These are phyloP conservation scores for Trypanosomatidae sp. DNA, from an alignment of 208 protist genomes.

Conservation along the genomic window DNA sequence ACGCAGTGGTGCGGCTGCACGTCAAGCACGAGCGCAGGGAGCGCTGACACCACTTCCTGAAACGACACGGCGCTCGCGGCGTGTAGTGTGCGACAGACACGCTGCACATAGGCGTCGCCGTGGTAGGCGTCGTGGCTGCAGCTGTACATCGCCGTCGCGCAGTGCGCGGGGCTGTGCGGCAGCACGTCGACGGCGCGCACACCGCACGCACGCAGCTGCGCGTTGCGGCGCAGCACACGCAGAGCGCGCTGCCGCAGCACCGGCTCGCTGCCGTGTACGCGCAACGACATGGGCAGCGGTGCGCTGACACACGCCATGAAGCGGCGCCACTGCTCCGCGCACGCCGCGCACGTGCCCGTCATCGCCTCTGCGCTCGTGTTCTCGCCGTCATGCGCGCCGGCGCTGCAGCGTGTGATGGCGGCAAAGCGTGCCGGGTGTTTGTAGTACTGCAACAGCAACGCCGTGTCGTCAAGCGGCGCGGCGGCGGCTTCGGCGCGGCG, in stretches of 20 bases:
- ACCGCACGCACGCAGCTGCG: slow-evolving; percentile 15
- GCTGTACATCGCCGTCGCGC: slow-evolving; percentile 44
- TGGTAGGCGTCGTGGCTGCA: slow-evolving; percentile 77
- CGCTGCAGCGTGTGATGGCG: slow-evolving; percentile 24
- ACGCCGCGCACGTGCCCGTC: no score
- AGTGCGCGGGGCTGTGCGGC: no score
- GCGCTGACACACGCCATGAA: slow-evolving; percentile 39
- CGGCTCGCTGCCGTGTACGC: slow-evolving; percentile 63
- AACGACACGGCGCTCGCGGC: slow-evolving; percentile 73
- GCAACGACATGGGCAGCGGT: slow-evolving; percentile 79
- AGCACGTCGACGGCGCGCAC: slow-evolving; percentile 19
- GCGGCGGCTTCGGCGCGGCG: slow-evolving; percentile 18
- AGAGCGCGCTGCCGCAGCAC: slow-evolving; percentile 18
- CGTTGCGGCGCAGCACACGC: slow-evolving; percentile 13
- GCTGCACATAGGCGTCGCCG: slow-evolving; percentile 30
- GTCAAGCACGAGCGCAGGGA: slow-evolving; percentile 67
- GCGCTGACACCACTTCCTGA: slow-evolving; percentile 78
- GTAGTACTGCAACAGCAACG: slow-evolving; percentile 70
- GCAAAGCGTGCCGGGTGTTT: slow-evolving; percentile 41
- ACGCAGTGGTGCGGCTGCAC: slow-evolving; percentile 66
- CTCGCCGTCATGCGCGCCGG: slow-evolving; percentile 6
- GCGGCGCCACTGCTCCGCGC: slow-evolving; percentile 34
- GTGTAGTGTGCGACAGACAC: slow-evolving; percentile 79
- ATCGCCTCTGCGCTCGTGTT: slow-evolving; percentile 2
- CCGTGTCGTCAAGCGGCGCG: slow-evolving; percentile 29